Conservation (phyloP, 2,329 filamentous ascomycete genomes). For the Xylaria sp. region DNA sequence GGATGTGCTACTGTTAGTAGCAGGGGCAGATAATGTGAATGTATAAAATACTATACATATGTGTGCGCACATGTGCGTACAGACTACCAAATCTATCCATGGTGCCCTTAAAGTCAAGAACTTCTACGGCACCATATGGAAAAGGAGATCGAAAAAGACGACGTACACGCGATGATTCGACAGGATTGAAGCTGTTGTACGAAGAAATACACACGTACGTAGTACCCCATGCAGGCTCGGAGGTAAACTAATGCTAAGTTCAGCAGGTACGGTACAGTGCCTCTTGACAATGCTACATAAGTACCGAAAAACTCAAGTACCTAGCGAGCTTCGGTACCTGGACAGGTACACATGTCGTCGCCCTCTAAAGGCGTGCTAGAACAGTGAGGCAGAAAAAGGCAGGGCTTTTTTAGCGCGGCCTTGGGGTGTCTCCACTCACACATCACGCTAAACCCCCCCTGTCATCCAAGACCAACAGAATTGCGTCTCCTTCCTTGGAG, state of each 20-base stretch:
- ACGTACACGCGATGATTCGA: constrained; percentile 18
- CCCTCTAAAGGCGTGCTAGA: constrained; percentile 12
- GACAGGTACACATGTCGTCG: constrained; percentile 28
- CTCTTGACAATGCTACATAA: not conserved
- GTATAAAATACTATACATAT: not conserved
- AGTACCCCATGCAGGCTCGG: constrained; percentile 21
- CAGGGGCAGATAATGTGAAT: not conserved
- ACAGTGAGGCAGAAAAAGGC: constrained; percentile 29
- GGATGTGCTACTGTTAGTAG: not conserved
- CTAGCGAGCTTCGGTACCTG: constrained; percentile 15
- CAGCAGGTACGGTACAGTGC: constrained; percentile 16
- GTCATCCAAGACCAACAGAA: constrained; percentile 47
- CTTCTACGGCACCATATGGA: not conserved
- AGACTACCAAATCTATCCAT: not conserved
- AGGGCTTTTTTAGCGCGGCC: constrained; percentile 33
- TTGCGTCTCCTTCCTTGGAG: constrained; percentile 45
- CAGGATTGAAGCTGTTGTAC: constrained; percentile 25
- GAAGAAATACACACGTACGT: constrained; percentile 2
- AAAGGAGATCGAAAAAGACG: constrained; percentile 1
- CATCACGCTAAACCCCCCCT: constrained; percentile 37
- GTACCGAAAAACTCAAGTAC: not conserved
- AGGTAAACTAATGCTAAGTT: constrained; percentile 17
- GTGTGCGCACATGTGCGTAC: not conserved
- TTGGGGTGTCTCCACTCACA: constrained; percentile 39
- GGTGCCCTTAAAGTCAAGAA: not conserved